A percentile compares a stretch with the other conserved stretches of the same genome.
phyloP scores from a whole-genome alignment of 176 grass and related monocot species.

The Pontederia crassipes region DNA sequence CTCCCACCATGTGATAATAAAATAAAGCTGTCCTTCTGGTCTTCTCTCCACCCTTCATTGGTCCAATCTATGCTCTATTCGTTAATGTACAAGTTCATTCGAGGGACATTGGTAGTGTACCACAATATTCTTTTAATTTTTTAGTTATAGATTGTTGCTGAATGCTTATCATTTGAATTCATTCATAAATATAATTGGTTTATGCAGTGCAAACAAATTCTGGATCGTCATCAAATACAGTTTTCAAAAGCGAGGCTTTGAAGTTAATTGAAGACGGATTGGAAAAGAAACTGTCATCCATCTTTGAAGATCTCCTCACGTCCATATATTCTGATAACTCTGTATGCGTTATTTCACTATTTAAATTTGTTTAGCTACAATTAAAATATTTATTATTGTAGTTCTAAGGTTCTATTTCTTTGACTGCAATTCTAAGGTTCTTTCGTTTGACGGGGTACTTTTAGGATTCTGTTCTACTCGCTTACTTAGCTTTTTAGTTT shows the following conservation, averaged over 20 bases:
- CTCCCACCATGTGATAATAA: too few relatives aligned
- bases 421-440: too few relatives aligned
- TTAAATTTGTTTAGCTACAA: neutral
- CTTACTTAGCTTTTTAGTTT: too few relatives aligned
- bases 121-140: neutral
- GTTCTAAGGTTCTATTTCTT: too few relatives aligned
- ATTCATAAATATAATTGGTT: neutral
- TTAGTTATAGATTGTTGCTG: neutral
- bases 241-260: constrained; percentile 39
- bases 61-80: too few relatives aligned
- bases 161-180: neutral
- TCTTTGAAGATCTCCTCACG: constrained; percentile 50
- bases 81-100: too few relatives aligned
- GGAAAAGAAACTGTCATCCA: constrained; percentile 50
- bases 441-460: too few relatives aligned
- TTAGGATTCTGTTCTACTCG: too few relatives aligned
- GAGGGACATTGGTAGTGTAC: too few relatives aligned
- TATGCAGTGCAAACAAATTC: constrained; percentile 24
- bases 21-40: too few relatives aligned
- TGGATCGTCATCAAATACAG: constrained; percentile 31
- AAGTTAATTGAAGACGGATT: constrained; percentile 51
- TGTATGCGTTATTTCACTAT: constrained; percentile 28
- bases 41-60: too few relatives aligned
- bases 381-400: too few relatives aligned
- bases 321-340: constrained; percentile 44